Percentiles rank a stretch among this genome's conserved stretches.
These are phyloP conservation scores for Meira miltonrushii DNA, from an alignment of 1,284 basidiomycete genomes.

Conservation along the genomic window DNA sequence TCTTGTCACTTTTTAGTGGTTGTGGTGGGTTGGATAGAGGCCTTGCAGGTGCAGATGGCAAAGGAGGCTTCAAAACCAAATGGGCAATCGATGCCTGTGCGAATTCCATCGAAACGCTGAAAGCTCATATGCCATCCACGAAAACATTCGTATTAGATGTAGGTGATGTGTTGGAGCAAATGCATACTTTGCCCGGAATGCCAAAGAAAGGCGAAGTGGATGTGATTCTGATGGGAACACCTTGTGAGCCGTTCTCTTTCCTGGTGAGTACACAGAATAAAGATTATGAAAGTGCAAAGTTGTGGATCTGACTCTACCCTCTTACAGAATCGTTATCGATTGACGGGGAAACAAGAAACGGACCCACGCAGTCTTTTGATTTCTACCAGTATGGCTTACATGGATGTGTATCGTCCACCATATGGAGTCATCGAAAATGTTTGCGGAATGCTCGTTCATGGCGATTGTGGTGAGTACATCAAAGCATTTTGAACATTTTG, in stretches of 20 bases:
- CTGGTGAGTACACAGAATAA: not conserved
- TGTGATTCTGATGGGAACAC: not conserved
- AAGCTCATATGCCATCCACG: not conserved
- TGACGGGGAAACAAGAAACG: not conserved
- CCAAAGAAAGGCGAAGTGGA: slow-evolving; percentile 2
- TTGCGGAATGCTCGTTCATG: slow-evolving; percentile 1
- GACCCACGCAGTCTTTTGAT: not conserved
- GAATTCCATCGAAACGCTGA: not conserved
- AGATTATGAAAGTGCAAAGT: not conserved
- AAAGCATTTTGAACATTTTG: no score
- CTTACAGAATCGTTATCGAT: not conserved
- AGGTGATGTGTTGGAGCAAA: not conserved
- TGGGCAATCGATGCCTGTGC: slow-evolving; percentile 3
- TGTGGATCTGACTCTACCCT: not conserved
- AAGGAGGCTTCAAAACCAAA: slow-evolving; percentile 1
- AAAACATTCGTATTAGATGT: not conserved
- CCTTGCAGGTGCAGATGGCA: not conserved
- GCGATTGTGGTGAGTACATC: not conserved
- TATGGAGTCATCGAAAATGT: slow-evolving; percentile 9
- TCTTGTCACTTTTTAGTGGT: not conserved
- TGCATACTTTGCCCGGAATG: not conserved
- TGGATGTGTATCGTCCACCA: not conserved
- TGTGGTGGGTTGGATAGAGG: not conserved
- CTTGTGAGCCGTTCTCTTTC: not conserved
- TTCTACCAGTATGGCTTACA: not conserved